phyloP scores from a whole-genome alignment of 371 early-diverging fungal genomes.

The Ordospora pajunii region DNA sequence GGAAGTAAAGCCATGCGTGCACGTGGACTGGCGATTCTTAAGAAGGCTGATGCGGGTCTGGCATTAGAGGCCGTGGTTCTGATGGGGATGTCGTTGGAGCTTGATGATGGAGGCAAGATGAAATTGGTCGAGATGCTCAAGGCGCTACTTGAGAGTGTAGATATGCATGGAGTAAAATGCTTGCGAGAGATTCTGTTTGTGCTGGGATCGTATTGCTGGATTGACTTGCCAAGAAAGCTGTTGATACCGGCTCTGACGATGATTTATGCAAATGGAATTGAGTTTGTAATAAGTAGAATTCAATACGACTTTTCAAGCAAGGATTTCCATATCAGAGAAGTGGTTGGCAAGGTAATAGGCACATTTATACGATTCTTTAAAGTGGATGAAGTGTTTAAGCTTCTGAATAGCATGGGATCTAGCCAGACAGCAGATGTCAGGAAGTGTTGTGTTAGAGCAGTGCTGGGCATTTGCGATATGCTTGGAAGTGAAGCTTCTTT shows the following conservation, averaged over 20 bases:
- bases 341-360: neutral
- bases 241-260: neutral
- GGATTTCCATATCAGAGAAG: neutral
- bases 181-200: neutral
- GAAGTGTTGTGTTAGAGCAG: neutral
- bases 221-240: neutral
- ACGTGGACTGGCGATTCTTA: neutral
- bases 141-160: neutral
- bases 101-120: neutral
- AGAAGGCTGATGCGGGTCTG: neutral
- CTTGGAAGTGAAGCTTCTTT: neutral
- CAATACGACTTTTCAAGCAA: neutral
- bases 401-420: neutral
- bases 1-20: neutral
- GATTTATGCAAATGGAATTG: neutral
- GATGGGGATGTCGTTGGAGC: neutral
- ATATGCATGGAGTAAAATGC: neutral
- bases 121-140: neutral
- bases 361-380: neutral
- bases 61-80: neutral
- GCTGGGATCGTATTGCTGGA: constrained; percentile 1
- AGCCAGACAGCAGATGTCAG: neutral
- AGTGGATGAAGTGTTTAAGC: neutral
- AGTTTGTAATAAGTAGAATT: neutral
- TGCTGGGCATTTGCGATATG: neutral